Evolutionary conservation across 441 rosid species (phyloP).

Genomic region (Viola pubescens): DNA sequence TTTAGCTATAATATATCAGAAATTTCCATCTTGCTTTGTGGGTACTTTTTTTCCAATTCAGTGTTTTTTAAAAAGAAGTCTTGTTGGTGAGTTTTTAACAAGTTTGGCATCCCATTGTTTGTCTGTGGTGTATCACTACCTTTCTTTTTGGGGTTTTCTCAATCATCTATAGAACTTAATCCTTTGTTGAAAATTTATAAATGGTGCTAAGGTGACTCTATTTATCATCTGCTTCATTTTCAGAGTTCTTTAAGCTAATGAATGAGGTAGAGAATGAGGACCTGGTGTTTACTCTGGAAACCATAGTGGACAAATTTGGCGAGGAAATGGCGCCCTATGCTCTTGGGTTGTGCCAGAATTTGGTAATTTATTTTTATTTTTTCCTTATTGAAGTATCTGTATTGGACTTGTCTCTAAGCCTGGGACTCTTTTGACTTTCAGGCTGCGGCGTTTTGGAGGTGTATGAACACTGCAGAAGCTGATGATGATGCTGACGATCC

Average conservation of each 20-base stretch:
- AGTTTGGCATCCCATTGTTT: not conserved
- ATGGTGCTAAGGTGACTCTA: not conserved
- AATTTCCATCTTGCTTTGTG: not conserved
- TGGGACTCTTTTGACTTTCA: slow-evolving; percentile 25
- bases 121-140: not conserved
- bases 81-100: too few species aligned
- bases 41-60: not conserved
- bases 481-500: slow-evolving; percentile 92
- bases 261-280: slow-evolving; percentile 99
- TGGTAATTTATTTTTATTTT: slow-evolving; percentile 41
- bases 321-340: slow-evolving; percentile 99
- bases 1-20: too few species aligned
- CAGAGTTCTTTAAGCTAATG: slow-evolving; percentile 97
- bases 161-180: not conserved
- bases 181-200: not conserved
- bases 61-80: too few species aligned
- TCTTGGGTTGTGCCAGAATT: slow-evolving; percentile 91
- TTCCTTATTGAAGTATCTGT: not conserved
- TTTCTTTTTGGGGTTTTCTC: not conserved
- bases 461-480: slow-evolving; percentile 81
- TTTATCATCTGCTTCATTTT: slow-evolving; percentile 6
- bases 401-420: slow-evolving; percentile 10
- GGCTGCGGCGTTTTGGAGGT: slow-evolving; percentile 99
- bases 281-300: slow-evolving; percentile 91
- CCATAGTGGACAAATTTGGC: slow-evolving; percentile 94